These are phyloP conservation scores for Suillus clintonianus DNA, from an alignment of 768 basidiomycete species.

Conservation along the genomic window DNA sequence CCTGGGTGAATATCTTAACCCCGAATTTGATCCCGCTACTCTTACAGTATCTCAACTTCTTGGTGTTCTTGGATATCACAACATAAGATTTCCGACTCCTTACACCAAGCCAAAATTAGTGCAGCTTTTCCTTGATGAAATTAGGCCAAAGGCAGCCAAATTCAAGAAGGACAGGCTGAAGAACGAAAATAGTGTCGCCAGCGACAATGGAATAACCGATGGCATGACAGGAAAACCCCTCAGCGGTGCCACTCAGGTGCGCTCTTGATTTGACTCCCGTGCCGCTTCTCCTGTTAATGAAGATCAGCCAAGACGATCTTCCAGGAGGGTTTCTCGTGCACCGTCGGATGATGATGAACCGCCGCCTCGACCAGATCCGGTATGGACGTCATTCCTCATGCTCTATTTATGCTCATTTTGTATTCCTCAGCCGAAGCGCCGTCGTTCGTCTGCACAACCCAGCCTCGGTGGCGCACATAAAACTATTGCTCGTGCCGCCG, in stretches of 20 bases:
- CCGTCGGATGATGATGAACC: conserved; percentile 46
- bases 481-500: conserved; percentile 31
- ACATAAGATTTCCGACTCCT: conserved; percentile 70
- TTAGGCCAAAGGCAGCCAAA: conserved; percentile 58
- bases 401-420: conserved; percentile 14
- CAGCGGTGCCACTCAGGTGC: conserved; percentile 48
- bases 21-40: conserved; percentile 70
- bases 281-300: conserved; percentile 9
- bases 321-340: conserved; percentile 63
- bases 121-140: conserved; percentile 74
- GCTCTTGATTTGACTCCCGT: conserved; percentile 7
- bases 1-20: conserved; percentile 76
- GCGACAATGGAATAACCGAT: conserved; percentile 81
- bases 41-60: conserved; percentile 83
- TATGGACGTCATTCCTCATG: conserved; percentile 33
- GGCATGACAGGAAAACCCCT: conserved; percentile 79
- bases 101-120: conserved; percentile 80
- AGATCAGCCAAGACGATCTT: conserved; percentile 51
- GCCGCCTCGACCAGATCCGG: conserved; percentile 55
- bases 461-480: conserved; percentile 53
- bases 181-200: conserved; percentile 69
- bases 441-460: conserved; percentile 80
- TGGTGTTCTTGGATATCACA: conserved; percentile 76
- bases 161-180: conserved; percentile 65
- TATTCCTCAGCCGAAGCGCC: conserved; percentile 64